Evolutionary conservation across 371 early-diverging fungal species (phyloP).

Genomic region (Mucor plumbeus): DNA sequence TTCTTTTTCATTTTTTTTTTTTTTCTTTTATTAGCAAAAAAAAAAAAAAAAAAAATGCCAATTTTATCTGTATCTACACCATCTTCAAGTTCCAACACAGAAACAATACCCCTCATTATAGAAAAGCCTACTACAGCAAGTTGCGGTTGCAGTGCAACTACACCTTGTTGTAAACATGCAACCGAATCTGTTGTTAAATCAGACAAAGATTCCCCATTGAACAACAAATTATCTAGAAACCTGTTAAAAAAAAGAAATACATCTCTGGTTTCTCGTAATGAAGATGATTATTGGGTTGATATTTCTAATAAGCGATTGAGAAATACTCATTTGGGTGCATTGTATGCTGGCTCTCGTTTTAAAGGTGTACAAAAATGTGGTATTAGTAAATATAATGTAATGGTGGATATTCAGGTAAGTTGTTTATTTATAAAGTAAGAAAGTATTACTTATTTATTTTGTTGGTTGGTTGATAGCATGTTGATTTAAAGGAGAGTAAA

Average conservation of each 20-base stretch:
- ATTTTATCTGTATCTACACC: constrained; percentile 4
- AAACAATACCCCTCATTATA: constrained; percentile 4
- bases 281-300: constrained; percentile 46
- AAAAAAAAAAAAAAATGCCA: background rate
- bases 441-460: background rate
- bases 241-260: constrained; percentile 15
- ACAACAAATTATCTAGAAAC: background rate
- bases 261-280: constrained; percentile 37
- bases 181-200: background rate
- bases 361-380: constrained; percentile 76
- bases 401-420: constrained; percentile 78
- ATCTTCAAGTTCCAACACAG: constrained; percentile 6
- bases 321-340: constrained; percentile 41
- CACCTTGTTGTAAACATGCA: constrained; percentile 1
- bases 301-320: constrained; percentile 42
- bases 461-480: constrained; percentile 62
- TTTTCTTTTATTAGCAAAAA: background rate
- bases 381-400: constrained; percentile 69
- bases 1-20: background rate
- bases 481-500: constrained; percentile 74
- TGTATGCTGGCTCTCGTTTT: constrained; percentile 75
- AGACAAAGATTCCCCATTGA: background rate
- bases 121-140: background rate
- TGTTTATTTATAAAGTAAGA: background rate
- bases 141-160: background rate